Base-by-base conservation (phyloP, 345 rosid genomes). In the Eucalyptus virginea region DNA sequence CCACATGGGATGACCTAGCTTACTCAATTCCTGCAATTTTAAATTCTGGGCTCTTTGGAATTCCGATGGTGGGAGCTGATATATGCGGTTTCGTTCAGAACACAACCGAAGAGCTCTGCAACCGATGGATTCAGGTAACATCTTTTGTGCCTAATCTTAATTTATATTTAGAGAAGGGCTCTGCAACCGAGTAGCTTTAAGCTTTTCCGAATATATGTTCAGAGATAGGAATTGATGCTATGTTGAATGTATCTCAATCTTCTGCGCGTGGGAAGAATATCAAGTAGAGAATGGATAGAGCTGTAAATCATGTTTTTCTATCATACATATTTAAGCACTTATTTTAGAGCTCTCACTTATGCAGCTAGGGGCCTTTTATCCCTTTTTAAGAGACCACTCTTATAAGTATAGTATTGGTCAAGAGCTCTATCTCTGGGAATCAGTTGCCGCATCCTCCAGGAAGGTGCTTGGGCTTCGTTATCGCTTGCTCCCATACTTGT, bases 331-430 rank as follows among this genome's bases (percentile, higher is more conserved):
- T 62, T 14, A 30, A 62, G 72, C 37, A 62, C 72, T 62, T 62
- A 62, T 62, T 30, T 62, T 62, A 30, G 72, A 62, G 34, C 34
- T 62, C 32, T 62, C 32, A 62, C 37, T 14, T 30, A 81, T 49
- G 94, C 94, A 96, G 98, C 88, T 96, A 7, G 97, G 97, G 87
- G 97, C 98, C 19, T 96, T 95, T 90, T 96, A 96, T 88, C 98
- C 98, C 50, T 95, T 96, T 52, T 93, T 98, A 21, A 95, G 98
- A 92, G 98, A 96, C 86, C 97, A 96, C 89, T 93, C 98, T 0
- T 91, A n/a, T 0, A 87, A 19, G 13, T 32, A 24, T 48, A 65
- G 94, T 3, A 90, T 24, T 9, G 94, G 94, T 34, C 97, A 94
- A 92, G 98, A 96, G 90, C 95, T 96, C 50, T 96, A 94, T 93